Evolutionary conservation across 306 rosid species (phyloP), one percentile per base, ranked within the genome.

Genomic region (Cicer yamashitae): DNA sequence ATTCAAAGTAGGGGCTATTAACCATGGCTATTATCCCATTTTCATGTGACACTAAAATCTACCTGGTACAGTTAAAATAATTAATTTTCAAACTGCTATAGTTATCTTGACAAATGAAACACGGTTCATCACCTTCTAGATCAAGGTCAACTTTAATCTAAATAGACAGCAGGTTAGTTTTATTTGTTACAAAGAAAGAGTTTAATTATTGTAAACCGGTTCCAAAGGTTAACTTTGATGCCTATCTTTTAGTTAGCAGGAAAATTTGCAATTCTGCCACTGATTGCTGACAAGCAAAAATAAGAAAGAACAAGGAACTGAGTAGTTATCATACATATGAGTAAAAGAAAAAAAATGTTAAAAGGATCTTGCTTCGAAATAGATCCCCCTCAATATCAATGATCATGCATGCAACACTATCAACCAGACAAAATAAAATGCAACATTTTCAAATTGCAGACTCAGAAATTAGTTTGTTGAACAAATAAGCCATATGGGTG

Each of bases 361-460:
- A 40, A 37, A 60, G 54, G 66, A 51, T 18, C 81, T 77, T 14
- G 79, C 69, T 57, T 67, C 79, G 39, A 34, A 72, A 71, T 56
- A 10, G 3, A 43, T 6, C 74, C 34, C 50, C 62, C 13, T 48
- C 20, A 37, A 40, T 39, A 71, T 62, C 59, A 64, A 20, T 18
- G 30, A 71, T 59, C 54, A 65, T 38, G 54, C 61, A 51, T 41
- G 41, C 68, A 14, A 66, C 15, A 53, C 15, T 20, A 71, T 11
- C 46, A 54, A 76, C 44, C 13, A 65, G 34, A 9, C 17, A 53
- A 25, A 43, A 53, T 34, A 40, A 56, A 68, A 11, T 1, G 11
- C 77, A 14, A 22, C 11, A 39, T 63, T 6, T 10, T 14, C 15
- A 71, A 59, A 40, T 37, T 3, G 17, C 60, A 67, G 74, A 48